Base-by-base conservation (phyloP, 306 rosid species). In the Quercus aquifolioides region DNA sequence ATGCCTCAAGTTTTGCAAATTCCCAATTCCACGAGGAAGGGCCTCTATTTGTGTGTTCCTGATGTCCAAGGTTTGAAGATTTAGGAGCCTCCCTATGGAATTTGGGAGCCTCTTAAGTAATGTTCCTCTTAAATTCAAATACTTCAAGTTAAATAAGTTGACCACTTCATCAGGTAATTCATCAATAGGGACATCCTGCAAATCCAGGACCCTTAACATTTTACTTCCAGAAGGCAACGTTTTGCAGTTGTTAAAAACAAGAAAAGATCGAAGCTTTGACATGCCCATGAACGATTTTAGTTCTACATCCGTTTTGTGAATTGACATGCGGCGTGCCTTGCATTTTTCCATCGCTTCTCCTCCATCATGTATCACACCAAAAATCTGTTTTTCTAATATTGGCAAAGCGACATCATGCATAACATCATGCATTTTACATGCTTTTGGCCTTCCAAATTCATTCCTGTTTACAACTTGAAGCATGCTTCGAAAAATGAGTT, bases 331-430 rank as follows among this genome's bases (percentile, higher is more conserved):
- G 3, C 3, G 52, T 2, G 15, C 52, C 11, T 0, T 0, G 52
- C 14, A 46, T 46, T 46, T 15, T 46, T 2, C 11, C 13, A 46
- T 46, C 2, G 10, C 52, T 46, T 46, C 15, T 46, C 15, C 0
- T 46, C 52, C 52, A 46, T 0, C 51, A 46, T 46, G 52, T 12
- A 46, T 4, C 10, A 2, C 52, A 46, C 73, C 31, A 1, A 76
- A 19, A 2, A 38, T 81, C 15, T 75, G 80, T 26, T 6, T 69
- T 1, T 20, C 76, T 7, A 65, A 76, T 1, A 35, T 58, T 2
- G 73, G 30, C 1, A 69, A 35, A 15, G 84, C 76, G 75, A 81
- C 60, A 59, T 81, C 80, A 8, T 76, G 21, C 58, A 76, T 11
- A 51, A 81, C 33, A 38, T 46, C 52, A 46, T 46, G 52, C 4